Evolutionary conservation across 805 yeast genomes (phyloP).

Genomic region (Yarrowia sp.): DNA sequence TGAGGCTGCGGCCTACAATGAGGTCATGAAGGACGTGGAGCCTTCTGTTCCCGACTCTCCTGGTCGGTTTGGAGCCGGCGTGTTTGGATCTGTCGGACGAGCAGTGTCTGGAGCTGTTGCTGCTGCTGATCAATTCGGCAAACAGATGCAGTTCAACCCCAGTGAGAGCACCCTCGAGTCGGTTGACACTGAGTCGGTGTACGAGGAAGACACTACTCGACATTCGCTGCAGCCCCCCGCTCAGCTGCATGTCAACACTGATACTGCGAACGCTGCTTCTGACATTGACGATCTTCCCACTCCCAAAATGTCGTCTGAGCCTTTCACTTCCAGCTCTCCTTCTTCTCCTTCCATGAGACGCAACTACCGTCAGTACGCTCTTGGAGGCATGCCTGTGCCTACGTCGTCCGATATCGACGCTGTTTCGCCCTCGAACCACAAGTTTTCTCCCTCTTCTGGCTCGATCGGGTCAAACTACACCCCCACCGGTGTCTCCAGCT

Average conservation of each 20-base stretch:
- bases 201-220: background rate
- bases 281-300: conserved; percentile 16
- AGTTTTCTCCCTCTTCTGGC: conserved; percentile 4
- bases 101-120: conserved; percentile 20
- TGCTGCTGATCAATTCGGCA: conserved; percentile 24
- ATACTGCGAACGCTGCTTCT: background rate
- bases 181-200: background rate
- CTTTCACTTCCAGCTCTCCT: background rate
- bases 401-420: conserved; percentile 10
- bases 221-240: background rate
- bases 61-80: conserved; percentile 1
- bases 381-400: conserved; percentile 18
- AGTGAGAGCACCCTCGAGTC: conserved; percentile 14
- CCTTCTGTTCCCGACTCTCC: background rate
- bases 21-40: background rate
- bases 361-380: conserved; percentile 24
- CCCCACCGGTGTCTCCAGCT: background rate
- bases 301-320: conserved; percentile 5
- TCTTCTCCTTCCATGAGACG: conserved; percentile 19
- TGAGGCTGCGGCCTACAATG: conserved; percentile 11
- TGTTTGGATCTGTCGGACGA: background rate
- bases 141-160: conserved; percentile 27
- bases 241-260: conserved; percentile 15
- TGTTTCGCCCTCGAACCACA: conserved; percentile 8
- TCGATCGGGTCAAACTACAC: conserved; percentile 19